Evolutionary conservation across 192 early-diverging fungal species (phyloP), one percentile per base, ranked within the genome.

Genomic region (Coemansia sp.): DNA sequence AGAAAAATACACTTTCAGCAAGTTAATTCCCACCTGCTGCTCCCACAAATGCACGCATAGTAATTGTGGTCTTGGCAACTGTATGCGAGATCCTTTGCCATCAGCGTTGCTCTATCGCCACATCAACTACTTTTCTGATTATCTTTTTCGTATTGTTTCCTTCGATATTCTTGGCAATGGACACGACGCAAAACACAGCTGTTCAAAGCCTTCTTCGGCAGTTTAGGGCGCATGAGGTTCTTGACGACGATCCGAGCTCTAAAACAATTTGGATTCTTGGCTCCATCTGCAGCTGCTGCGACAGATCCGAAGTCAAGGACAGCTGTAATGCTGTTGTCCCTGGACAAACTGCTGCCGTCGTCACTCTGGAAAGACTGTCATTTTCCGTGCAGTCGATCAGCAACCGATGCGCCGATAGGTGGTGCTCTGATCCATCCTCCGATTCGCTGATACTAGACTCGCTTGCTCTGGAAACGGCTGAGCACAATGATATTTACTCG

Each of bases 401-500:
- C n/a, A 19, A 36, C 15, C 10, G 22, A 3, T 53, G 36, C 1
- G 19, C 34, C 2, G 45, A 33, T n/a, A 54, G 29, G 14, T n/a
- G n/a, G n/a, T 25, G 45, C n/a, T 34, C 19, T 14, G 44, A 25
- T 3, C 2, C 22, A 33, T 27, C 50, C n/a, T n/a, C n/a, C 17
- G 5, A 29, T n/a, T 8, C 62, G 6, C 27, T 17, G 37, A 13
- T 70, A 20, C 62, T 71, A 8, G 30, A 28, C 2, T 65, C 62
- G 8, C 17, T 64, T 2, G 2, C 36, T 13, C 59, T 88, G 7
- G 34, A 59, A 0, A 56, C 81, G 20, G 71, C 57, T 1, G 85
- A 85, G 13, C 70, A 75, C 19, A 91, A 91, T 57, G 87, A 88
- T 42, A 84, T 91, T 19, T 91, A 91, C 52, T 74, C 82, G 25